Percentiles rank a stretch among this genome's conserved stretches.
phyloP scores from a whole-genome alignment of 2,329 filamentous ascomycete genomes.

The Apiospora arundinis region DNA sequence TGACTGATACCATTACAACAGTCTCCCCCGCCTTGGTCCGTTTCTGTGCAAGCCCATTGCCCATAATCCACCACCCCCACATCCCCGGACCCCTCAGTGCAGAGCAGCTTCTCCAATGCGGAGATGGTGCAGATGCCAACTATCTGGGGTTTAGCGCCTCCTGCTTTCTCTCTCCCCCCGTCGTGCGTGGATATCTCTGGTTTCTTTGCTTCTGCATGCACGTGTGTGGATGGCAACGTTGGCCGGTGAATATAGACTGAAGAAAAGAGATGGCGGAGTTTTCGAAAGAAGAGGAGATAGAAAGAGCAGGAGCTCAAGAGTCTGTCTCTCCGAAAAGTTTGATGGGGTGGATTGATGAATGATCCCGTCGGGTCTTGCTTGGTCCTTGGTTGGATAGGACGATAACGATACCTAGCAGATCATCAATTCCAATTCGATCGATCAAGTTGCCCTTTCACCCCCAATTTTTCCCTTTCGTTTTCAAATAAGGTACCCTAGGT shows the following conservation, averaged over 20 bases:
- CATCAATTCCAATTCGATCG: not conserved
- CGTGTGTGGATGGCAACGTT: not conserved
- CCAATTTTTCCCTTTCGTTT: not conserved
- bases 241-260: not conserved
- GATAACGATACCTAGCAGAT: not conserved
- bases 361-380: not conserved
- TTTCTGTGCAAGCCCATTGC: not conserved
- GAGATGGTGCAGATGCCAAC: constrained; percentile 20
- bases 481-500: not conserved
- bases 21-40: not conserved
- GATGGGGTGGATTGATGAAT: not conserved
- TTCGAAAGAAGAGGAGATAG: not conserved
- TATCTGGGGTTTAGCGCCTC: constrained; percentile 8
- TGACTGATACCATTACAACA: not conserved
- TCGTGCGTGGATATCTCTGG: not conserved
- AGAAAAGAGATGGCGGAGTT: not conserved
- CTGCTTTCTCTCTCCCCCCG: not conserved
- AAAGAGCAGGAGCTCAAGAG: not conserved
- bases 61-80: constrained; percentile 16
- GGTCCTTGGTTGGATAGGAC: not conserved
- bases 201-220: not conserved
- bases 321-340: not conserved
- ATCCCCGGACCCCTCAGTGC: constrained; percentile 19
- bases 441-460: not conserved
- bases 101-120: constrained; percentile 22